Percentiles rank a stretch among this genome's conserved stretches.
Conservation (phyloP, 176 grass and related monocot genomes). For the Phoenix dactylifera region DNA sequence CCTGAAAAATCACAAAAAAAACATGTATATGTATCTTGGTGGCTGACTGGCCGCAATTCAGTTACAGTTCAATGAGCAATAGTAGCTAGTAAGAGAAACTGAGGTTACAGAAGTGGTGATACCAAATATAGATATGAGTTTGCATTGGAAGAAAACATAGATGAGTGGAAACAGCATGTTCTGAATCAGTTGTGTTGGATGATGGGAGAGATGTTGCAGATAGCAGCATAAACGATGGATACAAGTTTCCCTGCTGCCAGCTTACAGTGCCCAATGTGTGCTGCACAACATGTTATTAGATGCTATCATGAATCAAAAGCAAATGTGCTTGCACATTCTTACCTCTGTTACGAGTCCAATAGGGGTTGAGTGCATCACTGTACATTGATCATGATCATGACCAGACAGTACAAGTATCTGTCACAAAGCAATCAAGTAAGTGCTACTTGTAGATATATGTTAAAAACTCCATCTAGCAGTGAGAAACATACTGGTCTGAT, state of each 20-base stretch:
- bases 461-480: too few species aligned
- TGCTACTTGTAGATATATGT: too few species aligned
- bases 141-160: constrained; percentile 91
- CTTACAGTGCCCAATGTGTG: constrained; percentile 81
- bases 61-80: constrained; percentile 4
- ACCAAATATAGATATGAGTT: constrained; percentile 96
- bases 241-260: constrained; percentile 93
- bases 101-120: constrained; percentile 5
- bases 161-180: constrained; percentile 40
- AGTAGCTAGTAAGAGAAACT: neutral
- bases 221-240: constrained; percentile 97
- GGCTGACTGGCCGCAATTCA: neutral
- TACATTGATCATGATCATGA: constrained; percentile 98
- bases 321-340: constrained; percentile 8
- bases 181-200: constrained; percentile 48
- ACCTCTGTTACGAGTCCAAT: constrained; percentile 62
- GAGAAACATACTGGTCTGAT: constrained; percentile 66
- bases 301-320: constrained; percentile 8
- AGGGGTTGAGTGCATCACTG: constrained; percentile 52
- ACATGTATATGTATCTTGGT: constrained; percentile 1
- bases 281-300: constrained; percentile 40
- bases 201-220: constrained; percentile 41
- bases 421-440: constrained; percentile 13
- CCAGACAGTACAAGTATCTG: constrained; percentile 85
- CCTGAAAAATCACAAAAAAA: constrained; percentile 42